Conservation (phyloP, 192 early-diverging fungal genomes). For the Coemansia reversa region DNA sequence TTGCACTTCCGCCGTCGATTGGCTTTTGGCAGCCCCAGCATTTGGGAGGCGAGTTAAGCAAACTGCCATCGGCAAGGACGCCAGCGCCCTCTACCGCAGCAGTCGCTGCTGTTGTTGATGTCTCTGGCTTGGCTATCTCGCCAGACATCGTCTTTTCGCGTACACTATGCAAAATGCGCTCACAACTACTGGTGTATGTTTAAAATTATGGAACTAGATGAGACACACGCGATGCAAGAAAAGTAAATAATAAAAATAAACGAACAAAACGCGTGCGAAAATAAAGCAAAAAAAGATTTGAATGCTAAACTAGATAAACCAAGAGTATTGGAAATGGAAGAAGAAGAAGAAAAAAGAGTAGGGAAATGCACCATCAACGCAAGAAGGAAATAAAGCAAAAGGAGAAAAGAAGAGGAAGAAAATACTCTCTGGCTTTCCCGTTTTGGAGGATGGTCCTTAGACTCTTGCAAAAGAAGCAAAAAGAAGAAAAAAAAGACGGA, state of each 20-base stretch:
- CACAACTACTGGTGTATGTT: not conserved
- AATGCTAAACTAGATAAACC: not conserved
- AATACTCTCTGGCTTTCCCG: not conserved
- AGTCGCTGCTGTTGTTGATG: not conserved
- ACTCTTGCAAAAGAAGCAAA: not conserved
- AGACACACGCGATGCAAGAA: not conserved
- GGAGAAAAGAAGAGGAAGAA: not conserved
- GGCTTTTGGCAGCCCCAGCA: constrained; percentile 68
- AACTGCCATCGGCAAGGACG: constrained; percentile 14
- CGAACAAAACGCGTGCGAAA: too few relatives aligned
- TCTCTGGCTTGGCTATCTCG: constrained; percentile 7
- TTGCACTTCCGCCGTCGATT: constrained; percentile 75
- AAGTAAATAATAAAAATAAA: not conserved
- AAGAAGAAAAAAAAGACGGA: not conserved
- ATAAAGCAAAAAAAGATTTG: not conserved
- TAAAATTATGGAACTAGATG: not conserved
- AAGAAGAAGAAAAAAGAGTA: too few relatives aligned
- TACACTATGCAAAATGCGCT: not conserved
- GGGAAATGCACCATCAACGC: not conserved
- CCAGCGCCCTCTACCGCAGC: constrained; percentile 16
- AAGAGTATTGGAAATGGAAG: not conserved
- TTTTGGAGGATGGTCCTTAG: not conserved
- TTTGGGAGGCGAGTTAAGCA: constrained; percentile 41
- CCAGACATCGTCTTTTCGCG: constrained; percentile 12
- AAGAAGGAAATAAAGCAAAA: not conserved